Conservation (phyloP, 495 filamentous ascomycete genomes). For the Chaetomium fimeti region DNA sequence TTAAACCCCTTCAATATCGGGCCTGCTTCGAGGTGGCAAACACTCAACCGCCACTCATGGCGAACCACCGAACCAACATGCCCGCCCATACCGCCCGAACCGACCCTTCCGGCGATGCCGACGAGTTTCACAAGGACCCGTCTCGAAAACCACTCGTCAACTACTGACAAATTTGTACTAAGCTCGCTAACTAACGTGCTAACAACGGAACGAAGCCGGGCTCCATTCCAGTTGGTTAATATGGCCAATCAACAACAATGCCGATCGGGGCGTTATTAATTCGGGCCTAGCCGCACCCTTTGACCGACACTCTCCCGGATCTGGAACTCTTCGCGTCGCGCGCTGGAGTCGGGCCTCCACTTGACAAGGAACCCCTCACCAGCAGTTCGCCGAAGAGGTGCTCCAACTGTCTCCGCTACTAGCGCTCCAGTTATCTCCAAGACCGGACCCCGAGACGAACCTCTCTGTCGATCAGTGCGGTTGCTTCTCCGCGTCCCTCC, state of each 20-base stretch:
- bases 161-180: too few species aligned
- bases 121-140: background rate
- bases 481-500: background rate
- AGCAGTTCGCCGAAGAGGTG: background rate
- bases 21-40: background rate
- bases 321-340: background rate
- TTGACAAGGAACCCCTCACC: background rate
- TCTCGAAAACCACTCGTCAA: background rate
- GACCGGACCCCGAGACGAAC: too few species aligned
- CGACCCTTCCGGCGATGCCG: background rate
- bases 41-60: background rate
- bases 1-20: too few species aligned
- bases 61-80: background rate
- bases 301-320: background rate
- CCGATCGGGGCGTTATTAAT: background rate
- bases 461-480: too few species aligned
- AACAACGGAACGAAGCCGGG: background rate
- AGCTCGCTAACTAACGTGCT: too few species aligned
- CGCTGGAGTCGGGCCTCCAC: background rate
- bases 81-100: too few species aligned
- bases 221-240: background rate
- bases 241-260: background rate
- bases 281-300: background rate
- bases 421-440: too few species aligned
- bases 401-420: too few species aligned